Percentiles rank a stretch among this genome's conserved stretches.
Conservation (phyloP, 2,329 filamentous ascomycete genomes). For the Hymenoscyphus fructigenus region DNA sequence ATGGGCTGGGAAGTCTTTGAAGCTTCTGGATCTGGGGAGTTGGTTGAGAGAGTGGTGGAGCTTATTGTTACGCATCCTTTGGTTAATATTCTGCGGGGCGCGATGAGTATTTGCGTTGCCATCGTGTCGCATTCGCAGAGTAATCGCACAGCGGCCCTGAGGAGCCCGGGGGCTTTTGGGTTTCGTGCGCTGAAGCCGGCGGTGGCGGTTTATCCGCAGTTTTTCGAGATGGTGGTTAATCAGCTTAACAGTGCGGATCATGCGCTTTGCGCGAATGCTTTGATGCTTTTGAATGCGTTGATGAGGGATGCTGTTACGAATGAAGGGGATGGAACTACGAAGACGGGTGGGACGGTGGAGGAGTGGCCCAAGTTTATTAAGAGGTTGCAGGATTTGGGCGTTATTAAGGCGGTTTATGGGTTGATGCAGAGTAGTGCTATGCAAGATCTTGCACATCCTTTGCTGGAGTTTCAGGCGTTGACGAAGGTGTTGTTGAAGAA, state of each 20-base stretch:
- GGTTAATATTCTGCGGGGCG: conserved; percentile 94
- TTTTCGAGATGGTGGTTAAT: conserved; percentile 89
- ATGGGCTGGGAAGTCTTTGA: conserved; percentile 95
- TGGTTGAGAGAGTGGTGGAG: conserved; percentile 79
- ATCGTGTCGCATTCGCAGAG: conserved; percentile 83
- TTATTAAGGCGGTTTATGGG: conserved; percentile 87
- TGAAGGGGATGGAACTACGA: conserved; percentile 41
- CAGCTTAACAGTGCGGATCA: conserved; percentile 93
- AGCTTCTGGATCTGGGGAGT: conserved; percentile 58
- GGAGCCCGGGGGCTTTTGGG: conserved; percentile 67
- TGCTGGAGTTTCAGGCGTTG: conserved; percentile 89
- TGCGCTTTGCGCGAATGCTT: conserved; percentile 88
- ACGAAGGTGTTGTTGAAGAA: conserved; percentile 84
- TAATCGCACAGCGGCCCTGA: conserved; percentile 41
- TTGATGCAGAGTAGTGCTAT: conserved; percentile 93
- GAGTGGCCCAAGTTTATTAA: conserved; percentile 98
- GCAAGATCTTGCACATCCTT: conserved; percentile 83
- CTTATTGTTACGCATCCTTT: conserved; percentile 92
- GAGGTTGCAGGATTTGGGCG: conserved; percentile 83
- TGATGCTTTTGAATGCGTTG: conserved; percentile 92
- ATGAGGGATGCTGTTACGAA: conserved; percentile 87
- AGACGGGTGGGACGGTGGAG: conserved; percentile 47
- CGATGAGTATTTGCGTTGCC: conserved; percentile 93
- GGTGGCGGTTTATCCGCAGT: conserved; percentile 86
- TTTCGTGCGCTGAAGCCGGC: conserved; percentile 91